Evolutionary conservation across 441 rosid species (phyloP), one percentile per base, ranked within the genome.

Genomic region (Arabidopsis lyrata): DNA sequence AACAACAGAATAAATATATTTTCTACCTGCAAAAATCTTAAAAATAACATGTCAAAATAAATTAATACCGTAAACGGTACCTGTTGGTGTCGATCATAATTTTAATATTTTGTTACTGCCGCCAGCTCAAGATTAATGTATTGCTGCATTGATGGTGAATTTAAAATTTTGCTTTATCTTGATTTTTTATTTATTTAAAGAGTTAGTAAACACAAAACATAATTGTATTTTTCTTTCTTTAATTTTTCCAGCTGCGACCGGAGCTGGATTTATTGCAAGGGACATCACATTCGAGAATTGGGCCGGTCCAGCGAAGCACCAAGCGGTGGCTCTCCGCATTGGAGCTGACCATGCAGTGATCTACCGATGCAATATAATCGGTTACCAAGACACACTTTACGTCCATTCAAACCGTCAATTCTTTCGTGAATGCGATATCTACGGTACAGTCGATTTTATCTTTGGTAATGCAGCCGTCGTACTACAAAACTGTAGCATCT

Each of bases 371-470:
- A 86, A 60, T 79, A 70, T 95, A 4, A 66, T 83, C 0, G 99
- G 98, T 1, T 93, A 85, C 83, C 99, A 95, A 65, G 99, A 95
- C 86, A 91, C 99, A 0, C 87, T 95, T n/a, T 95, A 95, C 34
- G 97, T 91, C 13, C 99, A 95, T 74, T 88, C 97, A n/a, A 90
- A 95, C 41, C 95, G 99, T 1, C 99, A 95, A 32, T 95, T 95
- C 78, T 92, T 69, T 81, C 87, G 99, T 0, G 98, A 95, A 63
- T 93, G 97, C 7, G 90, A 85, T 63, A 72, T 95, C 0, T 90
- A 89, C 24, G 98, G 99, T 0, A 95, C 99, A 0, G 99, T 95
- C 0, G 99, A 95, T 74, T 95, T 95, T 82, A 90, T 95, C 2
- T 95, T 91, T 5, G 99, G 99, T 1, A 92, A 95, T 11, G 97